phyloP scores from a whole-genome alignment of 2,329 filamentous ascomycete species.

The Triangularia setosa region DNA sequence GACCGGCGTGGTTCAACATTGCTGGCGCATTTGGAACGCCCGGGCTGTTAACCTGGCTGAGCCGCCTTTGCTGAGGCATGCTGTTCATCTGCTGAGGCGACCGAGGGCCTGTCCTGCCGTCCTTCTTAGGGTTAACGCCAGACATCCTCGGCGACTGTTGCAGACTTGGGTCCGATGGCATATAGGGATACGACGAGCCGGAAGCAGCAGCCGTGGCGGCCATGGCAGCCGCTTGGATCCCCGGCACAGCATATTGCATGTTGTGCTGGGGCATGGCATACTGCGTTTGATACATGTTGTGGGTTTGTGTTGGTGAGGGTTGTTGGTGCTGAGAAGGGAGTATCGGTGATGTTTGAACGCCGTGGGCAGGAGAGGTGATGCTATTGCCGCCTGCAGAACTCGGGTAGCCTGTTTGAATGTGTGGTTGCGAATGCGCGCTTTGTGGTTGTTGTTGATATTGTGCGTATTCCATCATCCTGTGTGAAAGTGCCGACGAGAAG shows the following conservation, averaged over 20 bases:
- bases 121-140: slow-evolving; percentile 64
- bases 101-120: slow-evolving; percentile 62
- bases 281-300: slow-evolving; percentile 76
- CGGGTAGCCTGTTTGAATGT: slow-evolving; percentile 59
- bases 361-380: slow-evolving; percentile 70
- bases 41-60: slow-evolving; percentile 75
- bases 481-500: slow-evolving; percentile 18
- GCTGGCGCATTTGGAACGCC: slow-evolving; percentile 69
- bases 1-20: slow-evolving; percentile 65
- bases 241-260: slow-evolving; percentile 81
- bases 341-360: slow-evolving; percentile 73
- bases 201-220: slow-evolving; percentile 86
- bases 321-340: slow-evolving; percentile 73
- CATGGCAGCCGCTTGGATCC: slow-evolving; percentile 88
- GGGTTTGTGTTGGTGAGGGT: slow-evolving; percentile 57
- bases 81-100: slow-evolving; percentile 71
- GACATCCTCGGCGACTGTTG: slow-evolving; percentile 75
- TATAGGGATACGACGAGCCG: slow-evolving; percentile 70
- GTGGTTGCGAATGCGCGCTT: slow-evolving; percentile 56
- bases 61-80: slow-evolving; percentile 54
- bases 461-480: slow-evolving; percentile 67
- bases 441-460: slow-evolving; percentile 69
- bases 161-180: slow-evolving; percentile 66
- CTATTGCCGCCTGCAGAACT: slow-evolving; percentile 51
- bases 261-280: slow-evolving; percentile 69